Conservation (phyloP, 768 basidiomycete species). For the Boletus huronensis region DNA sequence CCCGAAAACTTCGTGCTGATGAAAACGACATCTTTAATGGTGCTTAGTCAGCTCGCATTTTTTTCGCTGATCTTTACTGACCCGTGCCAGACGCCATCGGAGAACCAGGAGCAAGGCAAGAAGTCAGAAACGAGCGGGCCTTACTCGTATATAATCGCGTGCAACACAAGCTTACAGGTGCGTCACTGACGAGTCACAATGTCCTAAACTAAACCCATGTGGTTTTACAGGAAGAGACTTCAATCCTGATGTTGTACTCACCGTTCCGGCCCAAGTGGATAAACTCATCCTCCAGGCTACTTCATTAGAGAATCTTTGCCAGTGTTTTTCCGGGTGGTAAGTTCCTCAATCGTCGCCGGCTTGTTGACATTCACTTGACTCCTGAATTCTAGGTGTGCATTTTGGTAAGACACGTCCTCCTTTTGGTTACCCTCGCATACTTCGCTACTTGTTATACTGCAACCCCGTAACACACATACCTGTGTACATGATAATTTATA, state of each 20-base stretch:
- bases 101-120: conserved; percentile 62
- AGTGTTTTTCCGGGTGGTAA: conserved; percentile 94
- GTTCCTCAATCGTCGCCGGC: neutral
- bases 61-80: conserved; percentile 3
- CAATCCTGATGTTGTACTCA: conserved; percentile 72
- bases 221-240: conserved; percentile 76
- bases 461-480: conserved; percentile 24
- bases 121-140: conserved; percentile 89
- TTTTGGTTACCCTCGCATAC: conserved; percentile 11
- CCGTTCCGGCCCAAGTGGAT: conserved; percentile 84
- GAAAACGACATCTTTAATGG: conserved; percentile 94
- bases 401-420: conserved; percentile 51
- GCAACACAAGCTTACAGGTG: conserved; percentile 90
- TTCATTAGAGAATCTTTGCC: conserved; percentile 91
- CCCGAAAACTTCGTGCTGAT: conserved; percentile 81
- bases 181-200: conserved; percentile 11
- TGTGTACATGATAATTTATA: neutral
- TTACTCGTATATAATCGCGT: conserved; percentile 92
- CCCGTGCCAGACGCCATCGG: conserved; percentile 38
- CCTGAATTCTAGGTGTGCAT: conserved; percentile 59
- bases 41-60: conserved; percentile 30
- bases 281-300: conserved; percentile 92
- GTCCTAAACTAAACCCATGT: neutral
- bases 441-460: conserved; percentile 11
- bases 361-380: neutral